phyloP scores from a whole-genome alignment of 2,329 filamentous ascomycete species.

The Diaporthe batatas region DNA sequence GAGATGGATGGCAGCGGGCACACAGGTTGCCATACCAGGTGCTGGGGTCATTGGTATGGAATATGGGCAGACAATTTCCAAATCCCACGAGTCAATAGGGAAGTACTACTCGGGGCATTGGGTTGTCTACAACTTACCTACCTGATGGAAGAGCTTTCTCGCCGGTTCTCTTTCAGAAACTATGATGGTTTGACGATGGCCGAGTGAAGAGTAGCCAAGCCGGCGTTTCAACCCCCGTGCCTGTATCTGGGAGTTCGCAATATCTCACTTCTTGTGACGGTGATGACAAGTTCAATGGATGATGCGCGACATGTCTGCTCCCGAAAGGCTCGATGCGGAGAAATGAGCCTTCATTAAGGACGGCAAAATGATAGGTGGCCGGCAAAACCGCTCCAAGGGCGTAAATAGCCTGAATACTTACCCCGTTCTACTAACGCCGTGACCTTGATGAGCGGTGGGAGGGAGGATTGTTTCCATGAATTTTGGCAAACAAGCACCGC shows the following conservation, averaged over 20 bases:
- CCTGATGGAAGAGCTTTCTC: too few relatives aligned
- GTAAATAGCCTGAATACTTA: conserved; percentile 27
- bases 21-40: background rate
- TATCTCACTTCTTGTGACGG: background rate
- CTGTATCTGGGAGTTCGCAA: conserved; percentile 9
- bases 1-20: background rate
- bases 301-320: background rate
- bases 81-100: background rate
- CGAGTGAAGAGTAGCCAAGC: background rate
- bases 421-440: background rate
- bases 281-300: background rate
- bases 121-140: too few relatives aligned
- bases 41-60: too few relatives aligned
- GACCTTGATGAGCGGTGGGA: background rate
- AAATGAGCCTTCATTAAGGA: conserved; percentile 16
- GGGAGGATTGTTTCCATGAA: background rate
- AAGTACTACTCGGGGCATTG: too few relatives aligned
- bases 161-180: too few relatives aligned
- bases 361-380: conserved; percentile 25
- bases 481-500: background rate
- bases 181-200: background rate
- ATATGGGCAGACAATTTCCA: background rate
- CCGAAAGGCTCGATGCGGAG: conserved; percentile 22
- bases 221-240: conserved; percentile 1
- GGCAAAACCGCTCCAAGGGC: conserved; percentile 7